Evolutionary conservation across 768 basidiomycete genomes (phyloP).

Genomic region (Exsudoporus frostii): DNA sequence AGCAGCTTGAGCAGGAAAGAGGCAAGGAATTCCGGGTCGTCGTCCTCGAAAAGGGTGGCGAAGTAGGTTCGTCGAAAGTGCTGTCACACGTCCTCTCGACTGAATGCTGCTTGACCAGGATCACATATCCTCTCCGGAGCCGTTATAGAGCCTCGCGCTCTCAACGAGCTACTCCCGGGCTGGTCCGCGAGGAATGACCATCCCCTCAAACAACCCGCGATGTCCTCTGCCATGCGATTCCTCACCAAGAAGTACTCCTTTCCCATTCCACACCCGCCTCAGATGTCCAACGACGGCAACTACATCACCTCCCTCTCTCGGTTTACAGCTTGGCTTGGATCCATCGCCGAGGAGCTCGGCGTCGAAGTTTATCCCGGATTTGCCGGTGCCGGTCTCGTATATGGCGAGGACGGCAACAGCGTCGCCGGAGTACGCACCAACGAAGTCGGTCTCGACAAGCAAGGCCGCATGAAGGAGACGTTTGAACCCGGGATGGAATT

Average conservation of each 20-base stretch:
- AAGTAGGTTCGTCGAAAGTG: constrained; percentile 65
- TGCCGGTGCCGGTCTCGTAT: constrained; percentile 82
- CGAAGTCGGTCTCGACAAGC: constrained; percentile 86
- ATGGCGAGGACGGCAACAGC: constrained; percentile 46
- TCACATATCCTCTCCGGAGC: constrained; percentile 95
- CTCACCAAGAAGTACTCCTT: constrained; percentile 66
- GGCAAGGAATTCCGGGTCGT: constrained; percentile 86
- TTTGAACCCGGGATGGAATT: constrained; percentile 99
- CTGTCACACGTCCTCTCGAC: neutral
- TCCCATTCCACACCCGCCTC: constrained; percentile 93
- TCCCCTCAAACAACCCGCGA: constrained; percentile 79
- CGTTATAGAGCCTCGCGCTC: constrained; percentile 87
- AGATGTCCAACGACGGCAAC: constrained; percentile 94
- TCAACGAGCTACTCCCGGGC: constrained; percentile 86
- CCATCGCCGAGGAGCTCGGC: constrained; percentile 80
- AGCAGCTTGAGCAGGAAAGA: constrained; percentile 55
- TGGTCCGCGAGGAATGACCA: constrained; percentile 69
- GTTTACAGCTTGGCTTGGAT: constrained; percentile 85
- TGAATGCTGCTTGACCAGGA: constrained; percentile 43
- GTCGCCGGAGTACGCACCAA: constrained; percentile 81
- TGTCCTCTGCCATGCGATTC: constrained; percentile 79
- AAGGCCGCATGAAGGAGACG: constrained; percentile 71
- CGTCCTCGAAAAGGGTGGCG: constrained; percentile 91
- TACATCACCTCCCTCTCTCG: constrained; percentile 88
- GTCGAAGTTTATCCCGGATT: constrained; percentile 98